Evolutionary conservation across 108 stramenopile genomes (phyloP).

Genomic region (Skeletonema menzelii): DNA sequence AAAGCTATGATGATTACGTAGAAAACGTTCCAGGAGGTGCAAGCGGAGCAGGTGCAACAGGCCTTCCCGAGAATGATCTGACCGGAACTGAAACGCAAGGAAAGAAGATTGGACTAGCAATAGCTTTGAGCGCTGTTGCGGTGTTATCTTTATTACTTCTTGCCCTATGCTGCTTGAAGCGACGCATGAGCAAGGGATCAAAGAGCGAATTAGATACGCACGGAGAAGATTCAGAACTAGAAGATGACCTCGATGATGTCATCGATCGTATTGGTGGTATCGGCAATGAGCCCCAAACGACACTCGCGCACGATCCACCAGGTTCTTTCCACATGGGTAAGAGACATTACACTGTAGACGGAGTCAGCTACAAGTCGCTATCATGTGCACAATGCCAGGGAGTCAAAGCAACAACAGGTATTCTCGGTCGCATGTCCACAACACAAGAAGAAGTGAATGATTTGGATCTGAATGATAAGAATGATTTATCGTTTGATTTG

Average conservation of each 20-base stretch:
- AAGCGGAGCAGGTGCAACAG: background rate
- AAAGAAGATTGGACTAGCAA: background rate
- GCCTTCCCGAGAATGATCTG: background rate
- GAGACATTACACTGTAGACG: conserved; percentile 42
- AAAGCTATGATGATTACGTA: conserved; percentile 26
- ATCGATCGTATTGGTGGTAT: conserved; percentile 31
- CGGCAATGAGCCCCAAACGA: conserved; percentile 6
- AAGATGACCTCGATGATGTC: conserved; percentile 23
- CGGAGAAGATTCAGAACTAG: conserved; percentile 8
- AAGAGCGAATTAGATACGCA: conserved; percentile 1
- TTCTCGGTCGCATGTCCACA: conserved; percentile 3
- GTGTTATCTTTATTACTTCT: background rate
- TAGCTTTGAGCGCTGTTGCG: background rate
- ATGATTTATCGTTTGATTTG: conserved; percentile 39
- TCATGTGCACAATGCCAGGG: conserved; percentile 25
- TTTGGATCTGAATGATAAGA: conserved; percentile 5
- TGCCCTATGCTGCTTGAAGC: background rate
- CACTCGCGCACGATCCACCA: conserved; percentile 19
- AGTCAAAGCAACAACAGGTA: background rate
- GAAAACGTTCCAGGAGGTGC: background rate
- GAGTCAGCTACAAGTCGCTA: conserved; percentile 32
- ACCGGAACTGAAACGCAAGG: background rate
- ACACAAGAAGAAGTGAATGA: conserved; percentile 12
- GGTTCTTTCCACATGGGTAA: conserved; percentile 42
- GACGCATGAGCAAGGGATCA: background rate